Conservation (phyloP, 2,329 filamentous ascomycete genomes). For the Ophiognomonia clavigignenti-juglandacearum region DNA sequence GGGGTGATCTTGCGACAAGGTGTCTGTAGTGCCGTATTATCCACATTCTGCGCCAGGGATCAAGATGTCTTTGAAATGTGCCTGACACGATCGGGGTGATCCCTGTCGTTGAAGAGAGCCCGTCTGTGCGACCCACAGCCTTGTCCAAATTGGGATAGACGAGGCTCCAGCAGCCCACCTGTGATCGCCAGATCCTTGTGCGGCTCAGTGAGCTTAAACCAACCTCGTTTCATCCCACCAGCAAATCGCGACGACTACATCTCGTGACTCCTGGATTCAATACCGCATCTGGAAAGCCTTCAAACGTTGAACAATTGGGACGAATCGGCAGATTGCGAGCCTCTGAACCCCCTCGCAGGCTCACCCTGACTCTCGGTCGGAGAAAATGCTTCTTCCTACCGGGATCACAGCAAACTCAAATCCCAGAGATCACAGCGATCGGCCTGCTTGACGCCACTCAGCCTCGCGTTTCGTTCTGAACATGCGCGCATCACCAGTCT, state of each 20-base stretch:
- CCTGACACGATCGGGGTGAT: background rate
- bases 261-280: background rate
- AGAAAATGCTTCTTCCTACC: background rate
- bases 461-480: conserved; percentile 6
- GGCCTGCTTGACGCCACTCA: background rate
- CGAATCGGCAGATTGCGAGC: conserved; percentile 1
- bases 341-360: background rate
- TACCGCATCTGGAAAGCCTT: background rate
- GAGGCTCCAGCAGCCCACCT: background rate
- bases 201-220: conserved; percentile 15
- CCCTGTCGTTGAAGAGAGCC: background rate
- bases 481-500: background rate
- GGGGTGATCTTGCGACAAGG: no score
- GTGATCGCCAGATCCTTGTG: conserved; percentile 6
- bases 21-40: no score
- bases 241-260: conserved; percentile 12
- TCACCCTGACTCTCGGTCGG: background rate
- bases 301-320: conserved; percentile 3
- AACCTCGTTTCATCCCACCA: conserved; percentile 13
- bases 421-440: background rate
- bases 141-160: background rate
- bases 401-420: no score
- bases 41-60: no score
- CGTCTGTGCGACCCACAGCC: background rate
- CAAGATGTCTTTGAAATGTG: no score